Evolutionary conservation across 2,329 filamentous ascomycete genomes (phyloP), one percentile per base, ranked within the genome.

Genomic region (Pseudogymnoascus sp.): DNA sequence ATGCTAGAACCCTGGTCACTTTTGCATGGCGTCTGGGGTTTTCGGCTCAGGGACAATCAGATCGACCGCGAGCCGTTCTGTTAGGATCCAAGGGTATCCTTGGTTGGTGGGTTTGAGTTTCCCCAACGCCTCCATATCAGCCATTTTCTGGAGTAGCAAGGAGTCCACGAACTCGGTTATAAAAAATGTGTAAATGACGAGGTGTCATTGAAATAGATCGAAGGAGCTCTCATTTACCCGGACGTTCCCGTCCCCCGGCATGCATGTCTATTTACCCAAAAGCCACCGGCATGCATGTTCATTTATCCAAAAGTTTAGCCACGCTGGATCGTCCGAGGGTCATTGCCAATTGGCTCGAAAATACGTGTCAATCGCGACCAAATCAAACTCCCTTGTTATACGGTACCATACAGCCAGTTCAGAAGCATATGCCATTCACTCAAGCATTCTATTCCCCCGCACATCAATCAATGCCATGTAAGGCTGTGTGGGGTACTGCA

Each of bases 21-120:
- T 31, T 31, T 29, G 14, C 23, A 18, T 54, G 47, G 26, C 23
- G 26, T 16, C 7, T 16, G 8, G 26, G 26, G 14, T 31, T 29
- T 54, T 31, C 47, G 26, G 26, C 47, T 54, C 47, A 11, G 26
- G 26, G 5, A 54, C 47, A 31, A 31, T 11, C 26, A 6, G 47
- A 54, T 54, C 47, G 26, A 12, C 26, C 26, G 7, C n/a, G 26
- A 29, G 6, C 14, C 26, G 16, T 8, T 14, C 47, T 26, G 14
- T 31, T 54, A 31, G 47, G 26, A 16, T 12, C n/a, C 26, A 16
- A 54, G 47, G 26, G n/a, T 54, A 54, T 54, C 14, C 23, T 54
- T 54, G 47, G 47, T 54, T 54, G 47, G 47, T 54, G 47, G 47
- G 47, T 31, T 54, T 54, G 4, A 54, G 31, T 54, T 54, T 54